Base-by-base conservation (phyloP, 2,329 filamentous ascomycete species). In the Penicillium corylophilum region DNA sequence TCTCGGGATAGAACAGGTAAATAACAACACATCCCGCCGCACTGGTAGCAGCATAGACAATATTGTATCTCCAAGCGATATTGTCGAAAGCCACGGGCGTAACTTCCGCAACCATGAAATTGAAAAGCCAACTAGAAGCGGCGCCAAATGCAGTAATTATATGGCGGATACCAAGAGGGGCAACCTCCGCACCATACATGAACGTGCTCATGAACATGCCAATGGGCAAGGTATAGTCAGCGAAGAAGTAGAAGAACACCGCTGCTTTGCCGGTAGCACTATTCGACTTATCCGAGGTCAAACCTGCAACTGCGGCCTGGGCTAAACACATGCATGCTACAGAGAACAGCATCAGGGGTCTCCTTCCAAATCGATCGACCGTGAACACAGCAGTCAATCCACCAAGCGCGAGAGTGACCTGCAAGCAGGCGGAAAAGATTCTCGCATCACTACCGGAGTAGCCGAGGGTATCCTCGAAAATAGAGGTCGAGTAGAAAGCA, bases 161-260 rank as follows among this genome's bases (percentile, higher is more conserved):
- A 28, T 48, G 42, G 15, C 53, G 53, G 38, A 52, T 48, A 13
- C 45, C 24, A 22, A 50, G 20, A 13, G 53, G 53, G 1, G 49
- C 49, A 16, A 55, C 49, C 35, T 55, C 53, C 8, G 49, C 39
- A 0, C 42, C 53, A 15, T 55, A 55, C 46, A 55, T 50, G 41
- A 54, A 54, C 10, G 52, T 48, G n/a, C 50, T 54, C 10, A 50
- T 51, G 33, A 54, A 51, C 44, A 54, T 51, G 33, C 52, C 52
- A 18, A 54, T 51, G 6, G 48, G 42, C 6, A 49, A 39, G 18
- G 33, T 50, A 20, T 49, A 48, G 18, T 44, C 40, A 8, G 46
- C 45, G 13, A 49, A 44, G 43, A 52, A 55, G 12, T 46, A 55
- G 49, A 55, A 52, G 31, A 35, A 35, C n/a, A 35, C 31, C 3